These are phyloP conservation scores for Francoa sonchifolia DNA, from an alignment of 441 rosid species.

Conservation along the genomic window DNA sequence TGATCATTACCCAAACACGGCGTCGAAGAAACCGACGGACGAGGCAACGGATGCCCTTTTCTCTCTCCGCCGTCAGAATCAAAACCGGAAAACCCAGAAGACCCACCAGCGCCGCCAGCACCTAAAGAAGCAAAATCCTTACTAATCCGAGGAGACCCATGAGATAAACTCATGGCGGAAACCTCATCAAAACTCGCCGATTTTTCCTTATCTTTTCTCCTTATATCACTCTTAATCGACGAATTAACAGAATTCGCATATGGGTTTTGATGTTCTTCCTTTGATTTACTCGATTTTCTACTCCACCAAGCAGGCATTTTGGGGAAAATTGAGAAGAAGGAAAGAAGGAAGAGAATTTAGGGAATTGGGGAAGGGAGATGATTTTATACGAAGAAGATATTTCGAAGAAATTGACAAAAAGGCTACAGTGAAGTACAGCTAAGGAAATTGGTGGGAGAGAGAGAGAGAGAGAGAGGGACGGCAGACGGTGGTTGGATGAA, in stretches of 20 bases:
- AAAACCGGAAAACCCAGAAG: slow-evolving; percentile 52
- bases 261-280: slow-evolving; percentile 17
- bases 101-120: slow-evolving; percentile 20
- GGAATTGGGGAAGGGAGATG: slow-evolving; percentile 1
- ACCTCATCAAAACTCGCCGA: slow-evolving; percentile 24
- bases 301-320: slow-evolving; percentile 80
- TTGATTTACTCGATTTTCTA: slow-evolving; percentile 41
- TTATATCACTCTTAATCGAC: slow-evolving; percentile 14
- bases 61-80: slow-evolving; percentile 49
- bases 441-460: slow-evolving; percentile 6
- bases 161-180: slow-evolving; percentile 7
- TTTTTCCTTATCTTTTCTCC: slow-evolving; percentile 11
- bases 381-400: slow-evolving; percentile 11
- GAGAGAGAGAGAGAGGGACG: slow-evolving; percentile 17
- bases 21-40: slow-evolving; percentile 30
- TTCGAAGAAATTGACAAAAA: background rate
- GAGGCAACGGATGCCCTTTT: slow-evolving; percentile 60
- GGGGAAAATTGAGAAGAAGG: slow-evolving; percentile 1
- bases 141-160: slow-evolving; percentile 39
- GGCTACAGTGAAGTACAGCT: slow-evolving; percentile 27
- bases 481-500: slow-evolving; percentile 35
- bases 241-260: slow-evolving; percentile 9
- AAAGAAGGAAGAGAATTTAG: slow-evolving; percentile 11
- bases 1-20: slow-evolving; percentile 25
- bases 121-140: too few relatives aligned